Conservation (phyloP, 2,329 filamentous ascomycete genomes). For the Trichoderma sp. region DNA sequence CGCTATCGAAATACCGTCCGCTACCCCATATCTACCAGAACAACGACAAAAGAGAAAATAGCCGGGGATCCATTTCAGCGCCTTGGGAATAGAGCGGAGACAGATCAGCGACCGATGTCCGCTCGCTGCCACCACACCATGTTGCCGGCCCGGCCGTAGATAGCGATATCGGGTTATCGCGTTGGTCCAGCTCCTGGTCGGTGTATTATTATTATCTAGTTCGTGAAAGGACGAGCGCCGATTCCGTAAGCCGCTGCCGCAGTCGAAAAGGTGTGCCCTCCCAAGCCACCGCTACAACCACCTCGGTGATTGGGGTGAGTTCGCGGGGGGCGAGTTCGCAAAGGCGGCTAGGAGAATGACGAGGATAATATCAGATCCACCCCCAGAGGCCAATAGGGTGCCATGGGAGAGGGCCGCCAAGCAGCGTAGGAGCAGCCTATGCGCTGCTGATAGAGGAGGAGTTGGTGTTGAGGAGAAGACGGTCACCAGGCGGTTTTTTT, state of each 20-base stretch:
- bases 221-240: neutral
- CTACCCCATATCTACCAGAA: neutral
- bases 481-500: neutral
- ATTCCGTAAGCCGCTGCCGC: neutral
- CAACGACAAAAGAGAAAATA: neutral
- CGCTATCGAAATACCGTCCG: neutral
- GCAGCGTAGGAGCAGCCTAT: neutral
- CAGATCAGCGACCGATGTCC: constrained; percentile 12
- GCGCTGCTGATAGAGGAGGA: neutral
- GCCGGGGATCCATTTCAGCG: neutral
- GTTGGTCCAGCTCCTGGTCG: neutral
- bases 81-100: constrained; percentile 11
- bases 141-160: constrained; percentile 3
- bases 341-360: constrained; percentile 3
- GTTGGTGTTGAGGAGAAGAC: constrained; percentile 1
- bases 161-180: constrained; percentile 13
- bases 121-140: constrained; percentile 7
- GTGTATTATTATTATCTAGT: neutral
- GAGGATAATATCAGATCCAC: constrained; percentile 9
- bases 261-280: neutral
- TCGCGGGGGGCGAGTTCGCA: neutral
- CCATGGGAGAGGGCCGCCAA: constrained; percentile 6
- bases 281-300: neutral
- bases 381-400: constrained; percentile 13
- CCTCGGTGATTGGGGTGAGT: constrained; percentile 6